Evolutionary conservation across 768 basidiomycete species (phyloP).

Genomic region (Boletus sp.): DNA sequence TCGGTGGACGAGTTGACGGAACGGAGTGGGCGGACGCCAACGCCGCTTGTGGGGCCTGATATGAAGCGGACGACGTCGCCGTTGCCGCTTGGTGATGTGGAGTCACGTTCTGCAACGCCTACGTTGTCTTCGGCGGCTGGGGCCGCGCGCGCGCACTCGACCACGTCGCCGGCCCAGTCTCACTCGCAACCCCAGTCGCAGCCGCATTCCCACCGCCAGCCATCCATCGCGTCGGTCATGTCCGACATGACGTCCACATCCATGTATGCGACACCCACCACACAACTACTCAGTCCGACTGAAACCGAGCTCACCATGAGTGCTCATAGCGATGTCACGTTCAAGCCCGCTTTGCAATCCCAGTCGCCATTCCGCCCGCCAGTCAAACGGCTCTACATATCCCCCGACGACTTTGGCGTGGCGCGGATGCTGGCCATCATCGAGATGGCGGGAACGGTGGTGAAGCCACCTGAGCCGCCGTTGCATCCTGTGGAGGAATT

Average conservation of each 20-base stretch:
- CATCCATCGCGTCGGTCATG: conserved; percentile 72
- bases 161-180: conserved; percentile 23
- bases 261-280: conserved; percentile 43
- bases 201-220: conserved; percentile 45
- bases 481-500: conserved; percentile 68
- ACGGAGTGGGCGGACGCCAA: conserved; percentile 30
- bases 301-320: conserved; percentile 11
- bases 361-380: conserved; percentile 13
- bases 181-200: conserved; percentile 12
- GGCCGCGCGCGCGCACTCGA: conserved; percentile 22
- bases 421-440: conserved; percentile 86
- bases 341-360: conserved; percentile 23
- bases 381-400: conserved; percentile 46
- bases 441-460: conserved; percentile 52
- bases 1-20: conserved; percentile 43
- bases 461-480: conserved; percentile 34
- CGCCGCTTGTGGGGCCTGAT: conserved; percentile 18
- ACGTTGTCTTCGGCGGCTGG: conserved; percentile 15
- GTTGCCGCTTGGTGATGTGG: conserved; percentile 10
- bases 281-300: conserved; percentile 28
- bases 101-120: conserved; percentile 29
- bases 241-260: conserved; percentile 50
- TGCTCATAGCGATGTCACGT: conserved; percentile 8
- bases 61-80: conserved; percentile 23
- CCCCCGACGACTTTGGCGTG: conserved; percentile 85